phyloP scores from a whole-genome alignment of 139 green algal species.

The Chlorella sp. region DNA sequence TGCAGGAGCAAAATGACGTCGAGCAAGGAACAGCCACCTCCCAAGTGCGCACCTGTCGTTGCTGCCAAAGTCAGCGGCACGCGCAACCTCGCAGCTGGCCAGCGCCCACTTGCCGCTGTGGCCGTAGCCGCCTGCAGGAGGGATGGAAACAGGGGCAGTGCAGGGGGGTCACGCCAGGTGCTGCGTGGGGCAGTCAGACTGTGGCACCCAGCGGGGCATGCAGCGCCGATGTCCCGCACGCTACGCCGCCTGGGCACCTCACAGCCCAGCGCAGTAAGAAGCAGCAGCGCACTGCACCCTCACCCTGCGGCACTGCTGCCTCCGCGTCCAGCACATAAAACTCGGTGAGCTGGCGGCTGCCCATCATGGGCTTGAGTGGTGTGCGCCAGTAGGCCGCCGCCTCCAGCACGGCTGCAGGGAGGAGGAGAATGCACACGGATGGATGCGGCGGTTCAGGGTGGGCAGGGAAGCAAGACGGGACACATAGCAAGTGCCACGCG shows the following conservation, averaged over 20 bases:
- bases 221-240: too few relatives aligned
- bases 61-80: constrained; percentile 87
- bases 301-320: constrained; percentile 28
- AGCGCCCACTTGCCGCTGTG: constrained; percentile 3
- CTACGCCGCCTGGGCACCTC: too few relatives aligned
- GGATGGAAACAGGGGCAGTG: background rate
- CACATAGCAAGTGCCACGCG: too few relatives aligned
- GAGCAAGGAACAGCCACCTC: too few relatives aligned
- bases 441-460: too few relatives aligned
- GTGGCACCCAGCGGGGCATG: too few relatives aligned
- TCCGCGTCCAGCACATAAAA: constrained; percentile 97
- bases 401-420: constrained; percentile 49
- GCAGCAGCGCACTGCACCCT: too few relatives aligned
- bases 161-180: too few relatives aligned
- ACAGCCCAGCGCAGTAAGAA: too few relatives aligned
- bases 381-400: constrained; percentile 82
- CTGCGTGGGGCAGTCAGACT: too few relatives aligned
- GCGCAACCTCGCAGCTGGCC: constrained; percentile 78
- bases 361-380: constrained; percentile 75
- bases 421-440: background rate
- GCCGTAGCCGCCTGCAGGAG: constrained; percentile 2
- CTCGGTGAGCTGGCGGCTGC: constrained; percentile 77
- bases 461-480: too few relatives aligned
- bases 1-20: too few relatives aligned
- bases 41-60: constrained; percentile 88